A percentile compares a stretch with the other conserved stretches of the same genome.
Evolutionary conservation across 2,329 filamentous ascomycete genomes (phyloP).

Genomic region (Sarocladiaceae sp.): DNA sequence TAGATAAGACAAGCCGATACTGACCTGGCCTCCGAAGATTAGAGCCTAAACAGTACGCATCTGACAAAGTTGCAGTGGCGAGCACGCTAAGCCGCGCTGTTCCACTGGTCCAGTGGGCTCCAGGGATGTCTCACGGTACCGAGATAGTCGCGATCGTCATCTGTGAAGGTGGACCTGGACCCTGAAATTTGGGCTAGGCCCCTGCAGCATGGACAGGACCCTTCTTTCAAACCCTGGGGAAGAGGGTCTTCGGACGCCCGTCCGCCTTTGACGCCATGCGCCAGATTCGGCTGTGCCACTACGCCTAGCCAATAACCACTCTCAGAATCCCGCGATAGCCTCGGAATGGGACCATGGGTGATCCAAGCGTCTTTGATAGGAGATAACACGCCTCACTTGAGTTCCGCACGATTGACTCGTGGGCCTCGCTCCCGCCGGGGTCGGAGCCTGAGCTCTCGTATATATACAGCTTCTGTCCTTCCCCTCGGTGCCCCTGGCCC

Average conservation of each 20-base stretch:
- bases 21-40: too few species aligned
- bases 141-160: neutral
- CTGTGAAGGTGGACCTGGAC: neutral
- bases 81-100: neutral
- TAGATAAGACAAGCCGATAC: too few species aligned
- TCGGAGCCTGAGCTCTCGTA: neutral
- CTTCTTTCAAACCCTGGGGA: neutral
- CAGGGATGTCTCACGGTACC: neutral
- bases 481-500: too few species aligned
- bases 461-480: neutral
- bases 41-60: neutral
- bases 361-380: conserved; percentile 4
- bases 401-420: conserved; percentile 6
- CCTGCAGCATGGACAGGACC: neutral
- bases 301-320: neutral
- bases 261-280: neutral
- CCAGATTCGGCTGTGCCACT: neutral
- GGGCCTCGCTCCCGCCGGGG: neutral
- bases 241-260: neutral
- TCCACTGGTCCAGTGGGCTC: too few species aligned
- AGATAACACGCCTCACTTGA: neutral
- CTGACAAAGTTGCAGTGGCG: neutral
- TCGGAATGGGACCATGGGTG: neutral
- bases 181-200: neutral
- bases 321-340: neutral